Evolutionary conservation across 495 filamentous ascomycete species (phyloP), one percentile per base, ranked within the genome.

Genomic region (Aspergillus egyptiacus): DNA sequence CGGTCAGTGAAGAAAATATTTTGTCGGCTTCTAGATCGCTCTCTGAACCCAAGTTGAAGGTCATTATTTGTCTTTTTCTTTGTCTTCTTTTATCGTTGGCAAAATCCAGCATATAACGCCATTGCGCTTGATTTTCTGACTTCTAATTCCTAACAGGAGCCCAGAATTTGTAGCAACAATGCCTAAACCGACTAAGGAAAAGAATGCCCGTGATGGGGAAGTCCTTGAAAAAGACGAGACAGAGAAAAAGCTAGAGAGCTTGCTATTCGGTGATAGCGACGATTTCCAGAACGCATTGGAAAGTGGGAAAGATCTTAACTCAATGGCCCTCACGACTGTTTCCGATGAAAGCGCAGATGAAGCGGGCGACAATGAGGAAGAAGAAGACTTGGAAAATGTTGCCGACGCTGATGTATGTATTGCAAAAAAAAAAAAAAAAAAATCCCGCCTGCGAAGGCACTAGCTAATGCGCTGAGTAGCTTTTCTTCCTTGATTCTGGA

Each of bases 211-310:
- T 56, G 59, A 72, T 19, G 71, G 75, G 11, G 69, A 77, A 35
- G 63, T 69, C 25, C 65, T 71, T 13, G 82, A 84, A 34, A 91
- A 89, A 63, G 89, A 94, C 56, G 81, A 76, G 43, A 79, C 83
- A 25, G 91, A 97, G 61, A 77, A 80, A 57, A 88, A 89, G 62
- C 78, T 97, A 13, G 90, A 95, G 68, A 76, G 79, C 50, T 73
- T 95, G 50, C 84, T 97, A 2, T 86, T 97, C 40, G 91, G 91
- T 23, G 86, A 93, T 59, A 76, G 84, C 34, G 77, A 77, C n/a
- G 87, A 83, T 22, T 96, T 95, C 62, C 78, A 80, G 36, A 76
- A 80, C 33, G 82, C 80, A 38, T 71, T 95, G 54, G 82, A 83
- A 51, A 59, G 24, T 36, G 66, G 69, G 19, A 60, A 69, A 23